Evolutionary conservation across 2,329 filamentous ascomycete genomes (phyloP).

Genomic region (Talaromyces sp.): DNA sequence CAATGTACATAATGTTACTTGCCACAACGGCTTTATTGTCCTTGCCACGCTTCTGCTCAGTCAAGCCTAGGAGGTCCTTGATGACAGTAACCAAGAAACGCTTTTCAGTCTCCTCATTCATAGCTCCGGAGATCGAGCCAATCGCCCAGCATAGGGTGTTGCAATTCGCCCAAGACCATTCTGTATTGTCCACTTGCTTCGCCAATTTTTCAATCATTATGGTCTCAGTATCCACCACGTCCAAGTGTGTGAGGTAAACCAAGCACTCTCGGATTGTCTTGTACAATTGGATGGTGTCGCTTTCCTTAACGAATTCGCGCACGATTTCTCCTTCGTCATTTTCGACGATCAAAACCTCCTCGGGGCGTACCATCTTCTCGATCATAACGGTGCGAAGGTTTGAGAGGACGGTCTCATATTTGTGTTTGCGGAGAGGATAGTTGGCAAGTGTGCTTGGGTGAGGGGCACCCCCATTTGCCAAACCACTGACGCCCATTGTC

Average conservation of each 20-base stretch:
- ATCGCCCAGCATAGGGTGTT: conserved; percentile 99
- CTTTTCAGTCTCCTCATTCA: conserved; percentile 99
- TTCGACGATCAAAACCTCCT: conserved; percentile 98
- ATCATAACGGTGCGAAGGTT: conserved; percentile 98
- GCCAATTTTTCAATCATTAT: conserved; percentile 99
- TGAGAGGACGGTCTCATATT: conserved; percentile 90
- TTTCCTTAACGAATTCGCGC: conserved; percentile 98
- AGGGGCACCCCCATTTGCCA: conserved; percentile 79
- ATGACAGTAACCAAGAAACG: conserved; percentile 98
- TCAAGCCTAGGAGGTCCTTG: conserved; percentile 93
- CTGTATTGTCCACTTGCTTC: conserved; percentile 88
- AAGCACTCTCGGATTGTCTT: conserved; percentile 97
- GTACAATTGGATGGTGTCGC: conserved; percentile 97
- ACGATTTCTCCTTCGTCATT: conserved; percentile 99
- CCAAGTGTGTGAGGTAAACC: conserved; percentile 94
- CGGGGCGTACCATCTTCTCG: conserved; percentile 98
- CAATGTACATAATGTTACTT: conserved; percentile 99
- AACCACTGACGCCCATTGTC: conserved; percentile 70
- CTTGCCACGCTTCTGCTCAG: conserved; percentile 98
- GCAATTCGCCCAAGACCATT: conserved; percentile 99
- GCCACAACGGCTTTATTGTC: conserved; percentile 99
- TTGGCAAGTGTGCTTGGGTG: conserved; percentile 83
- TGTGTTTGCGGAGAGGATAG: conserved; percentile 95
- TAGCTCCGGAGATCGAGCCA: conserved; percentile 95
- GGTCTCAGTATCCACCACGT: conserved; percentile 94